These are phyloP conservation scores for Penicillium canescens DNA, from an alignment of 495 filamentous ascomycete species.

Conservation along the genomic window DNA sequence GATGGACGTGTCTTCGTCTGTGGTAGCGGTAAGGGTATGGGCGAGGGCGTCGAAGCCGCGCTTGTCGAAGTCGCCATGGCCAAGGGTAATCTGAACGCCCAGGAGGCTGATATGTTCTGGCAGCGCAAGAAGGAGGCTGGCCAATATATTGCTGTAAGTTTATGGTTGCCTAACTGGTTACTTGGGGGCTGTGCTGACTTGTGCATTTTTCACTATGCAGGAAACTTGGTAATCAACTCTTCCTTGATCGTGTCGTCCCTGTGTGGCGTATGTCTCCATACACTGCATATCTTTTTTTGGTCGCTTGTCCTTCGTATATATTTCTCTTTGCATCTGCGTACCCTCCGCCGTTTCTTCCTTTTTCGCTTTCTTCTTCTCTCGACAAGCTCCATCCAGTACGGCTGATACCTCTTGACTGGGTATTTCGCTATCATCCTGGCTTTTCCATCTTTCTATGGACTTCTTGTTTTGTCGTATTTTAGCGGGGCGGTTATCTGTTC, in stretches of 20 bases:
- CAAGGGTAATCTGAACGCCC: conserved; percentile 71
- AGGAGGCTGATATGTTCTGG: conserved; percentile 80
- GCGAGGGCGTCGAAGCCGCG: conserved; percentile 87
- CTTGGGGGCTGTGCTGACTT: conserved; percentile 8
- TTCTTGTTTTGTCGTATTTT: conserved; percentile 13
- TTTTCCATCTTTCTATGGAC: not conserved
- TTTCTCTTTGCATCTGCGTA: conserved; percentile 1
- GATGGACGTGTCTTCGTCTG: conserved; percentile 96
- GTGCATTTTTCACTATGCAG: conserved; percentile 8
- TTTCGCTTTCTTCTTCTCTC: not conserved
- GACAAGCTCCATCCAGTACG: not conserved
- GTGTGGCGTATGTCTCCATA: too few species aligned
- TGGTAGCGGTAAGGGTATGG: conserved; percentile 93
- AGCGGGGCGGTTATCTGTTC: conserved; percentile 26
- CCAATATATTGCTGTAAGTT: conserved; percentile 83
- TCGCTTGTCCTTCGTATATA: conserved; percentile 1
- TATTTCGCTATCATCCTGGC: not conserved
- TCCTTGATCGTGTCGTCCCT: too few species aligned
- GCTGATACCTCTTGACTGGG: not conserved
- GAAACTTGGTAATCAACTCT: conserved; percentile 37
- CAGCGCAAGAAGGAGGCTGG: conserved; percentile 77
- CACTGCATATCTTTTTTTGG: not conserved
- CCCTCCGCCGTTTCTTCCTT: not conserved
- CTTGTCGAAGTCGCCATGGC: conserved; percentile 78
- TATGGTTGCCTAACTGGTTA: not conserved